A percentile compares a stretch with the other conserved stretches of the same genome.
These are phyloP conservation scores for Colletotrichum sp. DNA, from an alignment of 2,329 filamentous ascomycete species.

Conservation along the genomic window DNA sequence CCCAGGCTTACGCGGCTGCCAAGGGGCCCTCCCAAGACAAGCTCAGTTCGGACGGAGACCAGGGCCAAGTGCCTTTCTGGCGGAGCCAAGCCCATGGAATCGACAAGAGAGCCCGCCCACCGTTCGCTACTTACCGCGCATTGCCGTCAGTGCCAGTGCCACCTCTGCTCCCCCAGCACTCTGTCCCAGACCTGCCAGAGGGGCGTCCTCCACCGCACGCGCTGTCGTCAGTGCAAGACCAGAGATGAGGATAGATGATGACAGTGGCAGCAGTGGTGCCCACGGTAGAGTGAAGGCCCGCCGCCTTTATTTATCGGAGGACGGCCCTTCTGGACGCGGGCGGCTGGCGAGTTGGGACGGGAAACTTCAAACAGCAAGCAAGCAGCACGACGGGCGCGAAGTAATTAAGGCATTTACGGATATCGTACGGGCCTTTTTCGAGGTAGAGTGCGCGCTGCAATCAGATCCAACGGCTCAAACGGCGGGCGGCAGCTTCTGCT, in stretches of 20 bases:
- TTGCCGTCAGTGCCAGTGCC: background rate
- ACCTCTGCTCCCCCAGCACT: background rate
- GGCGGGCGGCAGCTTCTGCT: background rate
- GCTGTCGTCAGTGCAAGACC: background rate
- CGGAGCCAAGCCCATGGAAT: background rate
- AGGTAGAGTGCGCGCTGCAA: background rate
- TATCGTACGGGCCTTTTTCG: background rate
- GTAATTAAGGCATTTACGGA: background rate
- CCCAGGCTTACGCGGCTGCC: conserved; percentile 20
- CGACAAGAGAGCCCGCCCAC: background rate
- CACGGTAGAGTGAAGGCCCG: background rate
- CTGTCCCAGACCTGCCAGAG: background rate
- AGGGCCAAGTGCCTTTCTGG: background rate
- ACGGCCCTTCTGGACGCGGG: background rate
- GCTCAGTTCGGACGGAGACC: conserved; percentile 6
- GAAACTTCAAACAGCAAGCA: background rate
- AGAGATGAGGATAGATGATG: background rate
- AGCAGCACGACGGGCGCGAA: background rate
- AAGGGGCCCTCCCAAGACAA: conserved; percentile 11
- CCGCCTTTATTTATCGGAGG: background rate
- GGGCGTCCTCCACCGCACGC: background rate
- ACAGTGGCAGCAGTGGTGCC: background rate
- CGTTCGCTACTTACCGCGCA: background rate
- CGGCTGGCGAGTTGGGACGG: background rate
- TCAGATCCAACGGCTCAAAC: background rate